A percentile compares a stretch with the other conserved stretches of the same genome.
Evolutionary conservation across 371 early-diverging fungal species (phyloP).

Genomic region (Cladochytrium tenue): DNA sequence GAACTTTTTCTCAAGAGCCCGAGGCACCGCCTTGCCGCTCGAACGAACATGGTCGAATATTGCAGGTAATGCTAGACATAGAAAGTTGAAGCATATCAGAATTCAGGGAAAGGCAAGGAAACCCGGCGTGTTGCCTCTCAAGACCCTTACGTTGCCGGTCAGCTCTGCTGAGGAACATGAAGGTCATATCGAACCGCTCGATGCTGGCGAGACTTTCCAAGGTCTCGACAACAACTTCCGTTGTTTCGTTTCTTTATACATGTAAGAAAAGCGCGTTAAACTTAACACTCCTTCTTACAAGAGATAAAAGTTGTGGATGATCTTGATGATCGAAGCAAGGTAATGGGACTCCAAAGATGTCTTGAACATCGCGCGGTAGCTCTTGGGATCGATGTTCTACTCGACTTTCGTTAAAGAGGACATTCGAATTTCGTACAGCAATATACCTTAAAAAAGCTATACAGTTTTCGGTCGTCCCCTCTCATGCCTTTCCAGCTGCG

Average conservation of each 20-base stretch:
- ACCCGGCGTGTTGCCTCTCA: no score
- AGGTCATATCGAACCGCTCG: not conserved
- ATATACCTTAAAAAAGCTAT: constrained; percentile 68
- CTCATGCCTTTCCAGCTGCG: constrained; percentile 72
- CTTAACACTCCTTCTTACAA: not conserved
- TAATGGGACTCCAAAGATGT: constrained; percentile 74
- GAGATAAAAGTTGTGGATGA: constrained; percentile 49
- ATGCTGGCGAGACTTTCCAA: not conserved
- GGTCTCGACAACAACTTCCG: not conserved
- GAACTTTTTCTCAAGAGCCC: no score
- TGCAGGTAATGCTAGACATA: no score
- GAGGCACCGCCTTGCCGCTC: no score
- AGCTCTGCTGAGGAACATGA: not conserved
- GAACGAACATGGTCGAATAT: no score
- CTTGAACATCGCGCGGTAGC: constrained; percentile 61
- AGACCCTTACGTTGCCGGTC: no score
- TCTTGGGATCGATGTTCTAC: constrained; percentile 54
- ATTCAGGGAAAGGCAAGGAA: no score
- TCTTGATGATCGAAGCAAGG: constrained; percentile 60
- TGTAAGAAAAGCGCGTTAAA: not conserved
- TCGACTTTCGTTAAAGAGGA: not conserved
- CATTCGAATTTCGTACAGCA: not conserved
- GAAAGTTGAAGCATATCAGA: no score
- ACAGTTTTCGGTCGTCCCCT: constrained; percentile 54
- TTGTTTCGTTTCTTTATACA: no score